Evolutionary conservation across 768 basidiomycete genomes (phyloP), one percentile per base, ranked within the genome.

Genomic region (Calvatia gigantea): DNA sequence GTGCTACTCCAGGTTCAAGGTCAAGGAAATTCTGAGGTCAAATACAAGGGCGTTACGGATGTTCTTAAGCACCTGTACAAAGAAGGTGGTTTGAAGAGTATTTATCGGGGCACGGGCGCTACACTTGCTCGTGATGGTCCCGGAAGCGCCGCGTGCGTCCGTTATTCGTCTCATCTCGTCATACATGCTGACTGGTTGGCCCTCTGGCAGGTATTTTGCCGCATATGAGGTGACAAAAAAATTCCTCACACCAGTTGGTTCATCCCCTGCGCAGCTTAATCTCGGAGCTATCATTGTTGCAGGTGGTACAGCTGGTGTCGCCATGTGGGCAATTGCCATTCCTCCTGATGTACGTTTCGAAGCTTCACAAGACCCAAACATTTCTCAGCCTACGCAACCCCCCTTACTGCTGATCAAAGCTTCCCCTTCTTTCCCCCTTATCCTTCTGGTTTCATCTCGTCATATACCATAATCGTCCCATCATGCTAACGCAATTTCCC

Each of bases 311-410:
- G 97, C 97, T 1, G 97, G 97, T 62, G 83, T 98, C 4, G 94
- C 94, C 33, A 98, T 99, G 97, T 99, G 97, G 97, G 78, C 90
- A 15, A 78, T 98, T 62, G 96, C 92, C 23, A 97, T 99, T 62
- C 97, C 97, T 45, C 95, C 96, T 43, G 96, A 99, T 69, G 95
- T 94, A 65, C 60, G 89, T 76, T 3, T 46, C 19, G 11, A 27
- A 5, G 5, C 39, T 43, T 41, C 23, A 8, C 4, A 37, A n/a
- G n/a, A n/a, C n/a, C n/a, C n/a, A n/a, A n/a, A n/a, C n/a, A n/a
- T n/a, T 44, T 35, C 23, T 35, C 7, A 41, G 21, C 42, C 25
- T 25, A 5, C 41, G 41, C 4, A 23, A 11, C 21, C 17, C 14
- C 14, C 12, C 3, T 19, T 17, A 1, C 15, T 19, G n/a, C 6